Conservation (phyloP, 1,139 yeast genomes). For the Scheffersomyces quercinus region DNA sequence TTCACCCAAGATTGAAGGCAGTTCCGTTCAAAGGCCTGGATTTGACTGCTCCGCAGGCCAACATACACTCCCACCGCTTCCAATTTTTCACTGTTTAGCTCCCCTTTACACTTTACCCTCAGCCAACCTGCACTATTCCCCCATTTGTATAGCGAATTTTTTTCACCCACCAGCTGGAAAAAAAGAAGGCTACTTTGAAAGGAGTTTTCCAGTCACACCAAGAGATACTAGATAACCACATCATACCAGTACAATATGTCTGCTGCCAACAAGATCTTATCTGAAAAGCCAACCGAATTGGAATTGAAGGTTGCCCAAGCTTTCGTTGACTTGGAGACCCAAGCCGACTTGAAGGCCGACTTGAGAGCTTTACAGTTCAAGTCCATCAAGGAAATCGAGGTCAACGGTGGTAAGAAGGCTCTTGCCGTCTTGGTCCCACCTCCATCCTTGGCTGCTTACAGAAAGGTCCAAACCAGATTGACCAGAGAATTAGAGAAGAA, state of each 20-base stretch:
- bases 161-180: background rate
- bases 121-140: background rate
- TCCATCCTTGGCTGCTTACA: constrained; percentile 90
- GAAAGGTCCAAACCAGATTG: constrained; percentile 95
- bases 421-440: constrained; percentile 97
- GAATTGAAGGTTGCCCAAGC: constrained; percentile 99
- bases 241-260: constrained; percentile 59
- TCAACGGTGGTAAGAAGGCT: constrained; percentile 98
- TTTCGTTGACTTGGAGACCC: constrained; percentile 92
- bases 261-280: constrained; percentile 92
- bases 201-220: too few relatives aligned
- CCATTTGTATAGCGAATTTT: background rate
- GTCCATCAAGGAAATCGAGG: constrained; percentile 97
- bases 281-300: constrained; percentile 92
- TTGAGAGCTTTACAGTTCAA: constrained; percentile 98
- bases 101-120: background rate
- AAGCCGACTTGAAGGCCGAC: constrained; percentile 96
- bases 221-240: constrained; percentile 1
- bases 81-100: background rate
- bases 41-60: constrained; percentile 13
- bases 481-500: constrained; percentile 99
- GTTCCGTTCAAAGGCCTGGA: constrained; percentile 41
- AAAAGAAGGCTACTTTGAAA: background rate
- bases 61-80: background rate
- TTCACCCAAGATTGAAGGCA: constrained; percentile 49